Evolutionary conservation across 2,329 filamentous ascomycete genomes (phyloP).

Genomic region (Dichotomopilus funicola): DNA sequence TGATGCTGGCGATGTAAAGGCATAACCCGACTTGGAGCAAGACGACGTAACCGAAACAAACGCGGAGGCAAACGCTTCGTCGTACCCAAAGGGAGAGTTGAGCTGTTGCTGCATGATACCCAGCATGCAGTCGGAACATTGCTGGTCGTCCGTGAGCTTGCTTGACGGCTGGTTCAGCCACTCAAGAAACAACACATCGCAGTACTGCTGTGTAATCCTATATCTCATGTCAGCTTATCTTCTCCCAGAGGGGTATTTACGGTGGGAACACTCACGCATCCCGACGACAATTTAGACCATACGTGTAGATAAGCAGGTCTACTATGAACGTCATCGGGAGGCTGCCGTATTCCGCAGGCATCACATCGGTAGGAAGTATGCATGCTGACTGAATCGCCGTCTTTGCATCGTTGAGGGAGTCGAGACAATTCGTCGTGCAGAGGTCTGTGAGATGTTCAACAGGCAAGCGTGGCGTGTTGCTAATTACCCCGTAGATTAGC

Average conservation of each 20-base stretch:
- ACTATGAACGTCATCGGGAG: neutral
- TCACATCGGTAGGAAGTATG: neutral
- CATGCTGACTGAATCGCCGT: neutral
- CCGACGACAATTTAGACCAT: neutral
- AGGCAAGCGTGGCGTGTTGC: no score
- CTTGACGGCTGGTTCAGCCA: neutral
- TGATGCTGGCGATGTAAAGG: neutral
- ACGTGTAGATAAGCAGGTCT: conserved; percentile 2
- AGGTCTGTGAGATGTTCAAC: neutral
- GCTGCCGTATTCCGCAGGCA: neutral
- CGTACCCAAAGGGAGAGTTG: conserved; percentile 1
- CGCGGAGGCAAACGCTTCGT: neutral
- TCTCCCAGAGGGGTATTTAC: neutral
- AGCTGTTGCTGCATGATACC: neutral
- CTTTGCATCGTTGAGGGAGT: neutral
- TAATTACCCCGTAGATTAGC: no score
- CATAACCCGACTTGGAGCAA: neutral
- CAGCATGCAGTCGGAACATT: neutral
- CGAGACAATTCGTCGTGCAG: neutral
- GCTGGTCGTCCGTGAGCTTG: neutral
- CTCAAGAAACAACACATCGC: neutral
- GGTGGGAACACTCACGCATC: neutral
- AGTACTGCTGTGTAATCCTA: neutral
- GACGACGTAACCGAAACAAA: neutral
- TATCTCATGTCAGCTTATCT: neutral